Conservation (phyloP, 2,329 filamentous ascomycete genomes). For the Anthostomella pinea region DNA sequence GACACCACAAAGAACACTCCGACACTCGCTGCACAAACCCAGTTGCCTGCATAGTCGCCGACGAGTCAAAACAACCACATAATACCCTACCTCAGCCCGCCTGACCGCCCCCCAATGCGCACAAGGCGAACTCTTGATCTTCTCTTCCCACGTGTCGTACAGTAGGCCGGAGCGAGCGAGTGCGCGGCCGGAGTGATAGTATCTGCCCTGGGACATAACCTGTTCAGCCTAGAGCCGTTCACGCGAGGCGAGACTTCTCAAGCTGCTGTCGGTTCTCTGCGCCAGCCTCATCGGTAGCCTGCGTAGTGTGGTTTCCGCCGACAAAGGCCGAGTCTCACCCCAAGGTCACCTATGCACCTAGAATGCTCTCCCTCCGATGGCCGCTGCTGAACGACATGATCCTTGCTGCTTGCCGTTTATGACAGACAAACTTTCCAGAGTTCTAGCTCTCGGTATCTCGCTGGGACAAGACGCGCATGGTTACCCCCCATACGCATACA, state of each 20-base stretch:
- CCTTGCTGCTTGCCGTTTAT: slow-evolving; percentile 17
- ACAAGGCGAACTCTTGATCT: too few relatives aligned
- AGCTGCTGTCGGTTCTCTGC: slow-evolving; percentile 25
- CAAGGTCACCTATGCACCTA: too few relatives aligned
- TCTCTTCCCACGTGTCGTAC: slow-evolving; percentile 23
- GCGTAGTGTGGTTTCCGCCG: slow-evolving; percentile 13
- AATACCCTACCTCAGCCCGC: slow-evolving; percentile 16
- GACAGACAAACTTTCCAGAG: slow-evolving; percentile 17
- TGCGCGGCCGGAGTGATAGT: too few relatives aligned
- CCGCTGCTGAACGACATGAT: slow-evolving; percentile 20
- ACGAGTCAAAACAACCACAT: slow-evolving; percentile 15
- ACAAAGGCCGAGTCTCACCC: too few relatives aligned
- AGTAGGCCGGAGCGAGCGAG: neutral
- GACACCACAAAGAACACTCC: neutral
- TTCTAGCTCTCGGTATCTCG: slow-evolving; percentile 16
- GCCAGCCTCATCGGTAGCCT: slow-evolving; percentile 20
- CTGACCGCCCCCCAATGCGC: slow-evolving; percentile 20
- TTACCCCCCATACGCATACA: slow-evolving; percentile 20
- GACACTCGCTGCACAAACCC: slow-evolving; percentile 14
- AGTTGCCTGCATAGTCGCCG: too few relatives aligned
- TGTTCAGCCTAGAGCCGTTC: too few relatives aligned
- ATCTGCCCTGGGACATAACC: too few relatives aligned
- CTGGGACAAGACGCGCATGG: slow-evolving; percentile 24
- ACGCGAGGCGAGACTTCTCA: too few relatives aligned
- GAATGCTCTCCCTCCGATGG: slow-evolving; percentile 26